Base-by-base conservation (phyloP, 2,329 filamentous ascomycete species). In the Fusarium piperis region DNA sequence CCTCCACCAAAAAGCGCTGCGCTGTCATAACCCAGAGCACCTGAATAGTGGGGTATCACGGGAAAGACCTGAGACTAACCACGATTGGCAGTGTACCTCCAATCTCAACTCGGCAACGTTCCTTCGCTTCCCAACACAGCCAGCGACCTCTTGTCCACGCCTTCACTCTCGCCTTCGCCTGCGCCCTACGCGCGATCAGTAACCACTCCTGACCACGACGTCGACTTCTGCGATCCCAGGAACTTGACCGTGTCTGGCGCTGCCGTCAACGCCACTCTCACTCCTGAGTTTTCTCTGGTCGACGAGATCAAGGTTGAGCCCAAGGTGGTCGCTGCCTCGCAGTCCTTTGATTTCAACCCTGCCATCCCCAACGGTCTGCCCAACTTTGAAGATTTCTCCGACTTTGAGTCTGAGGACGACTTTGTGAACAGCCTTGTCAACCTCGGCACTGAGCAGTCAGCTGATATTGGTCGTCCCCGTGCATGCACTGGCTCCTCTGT, bases 331-430 rank as follows among this genome's bases (percentile, higher is more conserved):
- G 82, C 80, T 68, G 78, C 78, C 64, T 81, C 76, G 74, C 82
- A 80, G 65, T 68, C 81, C 26, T 89, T 91, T 72, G 86, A 89
- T 68, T 89, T 90, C 78, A 82, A 82, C 71, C 77, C 83, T 55
- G 79, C 81, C n/a, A 72, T 85, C 26, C 83, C 85, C 73, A 84
- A 88, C 83, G 88, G 88, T 26, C 87, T 96, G 32, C 91, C 93
- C 28, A 85, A 87, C 10, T 97, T 97, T 75, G 93, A 97, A 81
- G 93, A 94, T 73, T 90, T 97, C 74, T 96, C 95, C 26, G 94
- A 97, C 77, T 88, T 97, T 63, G 95, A 97, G 80, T 94, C 93
- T 1, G 95, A 97, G 77, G 94, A 97, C 87, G 94, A 96, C 79
- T 94, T 97, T 41, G 78, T 79, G 77, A 88, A 90, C 76, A 91